Percentiles rank a stretch among this genome's conserved stretches.
Evolutionary conservation across 345 rosid species (phyloP).

Genomic region (Eucalyptus urophylla): DNA sequence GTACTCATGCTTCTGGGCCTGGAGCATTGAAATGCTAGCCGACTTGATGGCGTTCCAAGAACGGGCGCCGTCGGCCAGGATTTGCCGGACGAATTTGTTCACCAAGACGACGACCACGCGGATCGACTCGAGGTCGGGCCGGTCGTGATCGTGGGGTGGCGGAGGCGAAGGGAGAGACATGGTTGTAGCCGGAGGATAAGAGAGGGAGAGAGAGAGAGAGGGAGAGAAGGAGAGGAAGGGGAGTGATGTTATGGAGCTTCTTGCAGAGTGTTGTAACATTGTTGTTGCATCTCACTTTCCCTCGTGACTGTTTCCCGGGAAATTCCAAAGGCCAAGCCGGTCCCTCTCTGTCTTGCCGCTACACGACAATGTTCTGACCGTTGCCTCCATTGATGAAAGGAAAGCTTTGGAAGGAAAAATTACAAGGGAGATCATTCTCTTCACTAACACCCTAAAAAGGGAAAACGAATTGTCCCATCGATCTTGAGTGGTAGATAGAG

Average conservation of each 20-base stretch:
- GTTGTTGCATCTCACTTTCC: neutral
- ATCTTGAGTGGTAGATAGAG: neutral
- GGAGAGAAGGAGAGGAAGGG: neutral
- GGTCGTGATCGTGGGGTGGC: conserved; percentile 6
- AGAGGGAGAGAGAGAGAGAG: neutral
- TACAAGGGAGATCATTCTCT: neutral
- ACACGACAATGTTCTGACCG: neutral
- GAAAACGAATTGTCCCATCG: neutral
- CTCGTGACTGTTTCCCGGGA: conserved; percentile 30
- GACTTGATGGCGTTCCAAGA: conserved; percentile 29
- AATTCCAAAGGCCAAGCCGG: conserved; percentile 10
- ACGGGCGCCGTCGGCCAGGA: conserved; percentile 4
- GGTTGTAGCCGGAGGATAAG: neutral
- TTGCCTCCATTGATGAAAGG: neutral
- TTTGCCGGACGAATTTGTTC: conserved; percentile 19
- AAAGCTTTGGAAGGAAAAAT: neutral
- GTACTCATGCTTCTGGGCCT: conserved; percentile 16
- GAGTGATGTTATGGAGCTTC: neutral
- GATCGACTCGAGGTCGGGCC: conserved; percentile 26
- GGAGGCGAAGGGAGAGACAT: conserved; percentile 3
- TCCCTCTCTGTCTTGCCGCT: neutral
- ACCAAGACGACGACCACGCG: conserved; percentile 21
- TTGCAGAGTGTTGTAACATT: neutral
- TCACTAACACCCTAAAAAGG: neutral
- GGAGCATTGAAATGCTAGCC: conserved; percentile 28